Conservation (phyloP, 768 basidiomycete genomes). For the Phallus indusiatus region DNA sequence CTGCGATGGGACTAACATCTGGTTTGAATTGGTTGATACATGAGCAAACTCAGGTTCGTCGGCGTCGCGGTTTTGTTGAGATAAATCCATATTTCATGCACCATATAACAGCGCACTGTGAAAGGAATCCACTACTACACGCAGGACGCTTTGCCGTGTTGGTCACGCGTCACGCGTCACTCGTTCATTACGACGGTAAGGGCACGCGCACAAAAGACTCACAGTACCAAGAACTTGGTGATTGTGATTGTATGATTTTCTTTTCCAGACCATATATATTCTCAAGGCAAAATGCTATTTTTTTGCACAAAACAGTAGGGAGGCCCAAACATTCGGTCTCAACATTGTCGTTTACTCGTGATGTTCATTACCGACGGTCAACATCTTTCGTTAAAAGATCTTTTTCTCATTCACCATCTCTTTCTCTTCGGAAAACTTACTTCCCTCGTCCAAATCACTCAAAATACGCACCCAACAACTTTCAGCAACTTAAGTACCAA, state of each 20-base stretch:
- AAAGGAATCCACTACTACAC: no score
- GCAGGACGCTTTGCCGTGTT: no score
- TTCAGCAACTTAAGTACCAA: neutral
- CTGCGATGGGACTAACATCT: neutral
- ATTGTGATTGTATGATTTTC: neutral
- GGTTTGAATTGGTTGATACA: neutral
- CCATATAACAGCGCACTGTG: no score
- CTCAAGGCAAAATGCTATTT: neutral
- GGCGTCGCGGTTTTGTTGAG: neutral
- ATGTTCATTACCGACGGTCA: neutral
- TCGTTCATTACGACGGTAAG: no score
- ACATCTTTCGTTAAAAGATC: neutral
- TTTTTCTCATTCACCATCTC: slow-evolving; percentile 1
- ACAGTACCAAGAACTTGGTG: no score
- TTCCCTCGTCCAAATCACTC: neutral
- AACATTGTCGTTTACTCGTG: neutral
- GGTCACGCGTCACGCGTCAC: no score
- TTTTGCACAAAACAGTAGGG: no score
- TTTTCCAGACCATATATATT: neutral
- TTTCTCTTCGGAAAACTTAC: slow-evolving; percentile 7
- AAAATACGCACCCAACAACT: neutral
- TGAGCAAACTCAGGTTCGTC: neutral
- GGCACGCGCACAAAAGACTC: no score
- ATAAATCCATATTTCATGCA: neutral
- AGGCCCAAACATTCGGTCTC: no score